Conservation (phyloP, 1,284 basidiomycete genomes). For the Chalciporus sp. region DNA sequence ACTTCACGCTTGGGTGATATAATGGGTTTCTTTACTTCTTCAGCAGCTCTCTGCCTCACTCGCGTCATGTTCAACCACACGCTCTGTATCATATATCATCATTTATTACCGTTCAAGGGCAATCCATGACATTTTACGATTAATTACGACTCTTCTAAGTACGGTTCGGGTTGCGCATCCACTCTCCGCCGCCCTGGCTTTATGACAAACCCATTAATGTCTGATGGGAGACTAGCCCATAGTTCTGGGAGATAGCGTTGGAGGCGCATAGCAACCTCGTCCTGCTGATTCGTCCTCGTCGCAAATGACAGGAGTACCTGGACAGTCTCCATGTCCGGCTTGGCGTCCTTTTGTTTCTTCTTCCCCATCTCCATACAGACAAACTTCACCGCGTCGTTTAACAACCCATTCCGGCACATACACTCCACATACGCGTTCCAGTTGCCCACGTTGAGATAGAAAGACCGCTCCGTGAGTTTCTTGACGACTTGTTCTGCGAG, state of each 20-base stretch:
- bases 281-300: constrained; percentile 42
- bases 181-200: constrained; percentile 17
- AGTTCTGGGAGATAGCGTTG: constrained; percentile 56
- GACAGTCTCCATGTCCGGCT: constrained; percentile 51
- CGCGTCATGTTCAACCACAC: constrained; percentile 42
- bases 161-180: not conserved
- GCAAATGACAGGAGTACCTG: constrained; percentile 59
- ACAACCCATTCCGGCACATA: constrained; percentile 68
- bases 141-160: constrained; percentile 9
- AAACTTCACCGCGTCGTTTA: constrained; percentile 71
- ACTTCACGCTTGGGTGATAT: constrained; percentile 15
- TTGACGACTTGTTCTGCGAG: constrained; percentile 56
- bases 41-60: constrained; percentile 38
- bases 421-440: constrained; percentile 89
- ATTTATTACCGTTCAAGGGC: constrained; percentile 4
- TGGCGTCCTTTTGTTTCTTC: constrained; percentile 37
- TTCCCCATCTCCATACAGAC: constrained; percentile 69
- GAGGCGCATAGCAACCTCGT: constrained; percentile 50
- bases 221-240: constrained; percentile 44
- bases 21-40: constrained; percentile 45
- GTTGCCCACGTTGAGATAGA: constrained; percentile 59
- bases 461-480: constrained; percentile 53
- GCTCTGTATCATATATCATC: constrained; percentile 33
- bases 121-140: constrained; percentile 9
- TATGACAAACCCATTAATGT: constrained; percentile 22